Base-by-base conservation (phyloP, 768 basidiomycete genomes). In the Suillus decipiens region DNA sequence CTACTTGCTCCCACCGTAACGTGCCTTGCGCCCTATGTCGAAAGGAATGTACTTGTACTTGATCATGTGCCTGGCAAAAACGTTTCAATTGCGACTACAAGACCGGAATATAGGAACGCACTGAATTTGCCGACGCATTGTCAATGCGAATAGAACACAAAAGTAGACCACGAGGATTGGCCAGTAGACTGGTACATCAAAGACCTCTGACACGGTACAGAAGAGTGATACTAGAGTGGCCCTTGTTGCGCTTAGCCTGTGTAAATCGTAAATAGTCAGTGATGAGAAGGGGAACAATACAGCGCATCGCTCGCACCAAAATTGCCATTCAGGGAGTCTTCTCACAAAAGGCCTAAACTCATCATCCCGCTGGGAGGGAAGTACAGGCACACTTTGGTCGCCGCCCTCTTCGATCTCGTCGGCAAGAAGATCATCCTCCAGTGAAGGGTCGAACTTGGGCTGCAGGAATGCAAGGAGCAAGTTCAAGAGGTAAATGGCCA, bases 111-210 rank as follows among this genome's bases (percentile, higher is more conserved):
- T 34, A 33, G 10, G 19, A 42, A 71, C 95, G 70, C 74, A 96
- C 95, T 94, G 93, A 67, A 98, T 95, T 77, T 98, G 95, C 65
- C 95, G 81, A 66, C 95, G 86, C 94, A 99, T 96, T 5, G 96
- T 99, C 69, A 99, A 80, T 24, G 92, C 86, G 73, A 98, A 98
- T 61, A 99, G 84, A 48, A 95, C 90, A 76, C 92, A 92, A 83
- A 99, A 99, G 80, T 99, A 99, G 63, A 98, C 81, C 69, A 99
- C 88, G 61, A 99, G 86, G 76, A 99, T 99, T 9, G 97, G 97
- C 96, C 97, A 99, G 79, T 97, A 99, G 28, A 99, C 97, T 8
- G 97, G 96, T 24, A 99, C 91, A 74, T 99, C 96, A 68, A 97
- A 96, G 41, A 89, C 79, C 53, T 90, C 83, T 31, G 93, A 96